phyloP scores from a whole-genome alignment of 2,329 filamentous ascomycete genomes.

The Epichloe uncinata region DNA sequence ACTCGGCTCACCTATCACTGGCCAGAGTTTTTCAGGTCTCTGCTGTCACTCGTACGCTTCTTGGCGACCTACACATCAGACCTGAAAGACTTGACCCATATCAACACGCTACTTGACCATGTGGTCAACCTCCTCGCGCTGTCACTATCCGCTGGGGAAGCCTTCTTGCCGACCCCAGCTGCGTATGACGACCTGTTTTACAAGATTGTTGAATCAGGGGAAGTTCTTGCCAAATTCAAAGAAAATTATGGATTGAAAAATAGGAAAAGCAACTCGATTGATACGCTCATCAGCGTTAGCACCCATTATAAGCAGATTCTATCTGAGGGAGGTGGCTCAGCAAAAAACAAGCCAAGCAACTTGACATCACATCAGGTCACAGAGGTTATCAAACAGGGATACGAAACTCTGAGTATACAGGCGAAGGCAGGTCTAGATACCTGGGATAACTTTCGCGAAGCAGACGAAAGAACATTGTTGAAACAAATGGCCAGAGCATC shows the following conservation, averaged over 20 bases:
- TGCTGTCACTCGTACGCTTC: constrained; percentile 82
- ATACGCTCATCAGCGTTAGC: constrained; percentile 69
- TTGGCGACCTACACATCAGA: constrained; percentile 76
- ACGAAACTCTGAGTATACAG: constrained; percentile 87
- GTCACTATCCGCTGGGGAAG: constrained; percentile 73
- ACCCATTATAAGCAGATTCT: constrained; percentile 81
- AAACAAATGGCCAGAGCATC: constrained; percentile 78
- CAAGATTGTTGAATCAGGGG: constrained; percentile 92
- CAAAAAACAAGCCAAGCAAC: constrained; percentile 42
- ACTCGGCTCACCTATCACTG: constrained; percentile 82
- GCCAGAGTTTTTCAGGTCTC: constrained; percentile 84
- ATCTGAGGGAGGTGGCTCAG: constrained; percentile 33
- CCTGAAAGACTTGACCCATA: constrained; percentile 52
- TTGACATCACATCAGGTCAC: constrained; percentile 75
- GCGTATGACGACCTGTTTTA: constrained; percentile 97
- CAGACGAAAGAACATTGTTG: constrained; percentile 67
- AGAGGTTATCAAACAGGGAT: constrained; percentile 89
- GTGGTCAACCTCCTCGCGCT: constrained; percentile 75
- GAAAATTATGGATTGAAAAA: constrained; percentile 54
- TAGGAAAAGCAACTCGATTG: constrained; percentile 56
- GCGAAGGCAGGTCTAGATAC: constrained; percentile 74
- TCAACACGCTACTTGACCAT: constrained; percentile 61
- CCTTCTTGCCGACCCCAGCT: constrained; percentile 74
- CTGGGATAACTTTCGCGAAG: constrained; percentile 79
- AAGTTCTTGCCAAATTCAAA: constrained; percentile 69